A percentile compares a stretch with the other conserved stretches of the same genome.
Conservation (phyloP, 2,329 filamentous ascomycete species). For the Clonostachys rhizophaga region DNA sequence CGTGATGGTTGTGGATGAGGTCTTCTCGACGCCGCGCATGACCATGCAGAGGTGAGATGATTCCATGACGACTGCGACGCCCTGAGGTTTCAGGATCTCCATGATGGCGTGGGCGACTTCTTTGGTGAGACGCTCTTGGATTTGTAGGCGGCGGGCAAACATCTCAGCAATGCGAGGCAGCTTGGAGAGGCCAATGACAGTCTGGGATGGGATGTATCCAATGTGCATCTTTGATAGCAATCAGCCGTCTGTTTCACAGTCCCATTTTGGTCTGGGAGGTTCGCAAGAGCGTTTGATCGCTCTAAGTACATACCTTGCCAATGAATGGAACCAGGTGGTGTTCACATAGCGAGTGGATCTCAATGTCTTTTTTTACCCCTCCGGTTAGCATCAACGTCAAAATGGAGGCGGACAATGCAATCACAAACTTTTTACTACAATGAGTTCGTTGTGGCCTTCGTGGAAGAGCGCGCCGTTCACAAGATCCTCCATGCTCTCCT, state of each 20-base stretch:
- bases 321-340: slow-evolving; percentile 96
- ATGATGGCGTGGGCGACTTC: slow-evolving; percentile 93
- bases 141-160: slow-evolving; percentile 89
- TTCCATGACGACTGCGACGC: slow-evolving; percentile 96
- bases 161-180: slow-evolving; percentile 94
- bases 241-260: not conserved
- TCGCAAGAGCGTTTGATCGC: not conserved
- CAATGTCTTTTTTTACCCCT: slow-evolving; percentile 21
- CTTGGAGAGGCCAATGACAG: slow-evolving; percentile 93
- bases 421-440: slow-evolving; percentile 90
- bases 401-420: not conserved
- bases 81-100: slow-evolving; percentile 88
- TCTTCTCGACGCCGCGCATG: slow-evolving; percentile 97
- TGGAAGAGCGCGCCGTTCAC: slow-evolving; percentile 94
- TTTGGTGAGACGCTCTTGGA: slow-evolving; percentile 93
- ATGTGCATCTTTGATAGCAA: slow-evolving; percentile 77
- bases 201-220: slow-evolving; percentile 88
- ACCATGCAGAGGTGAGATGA: slow-evolving; percentile 97
- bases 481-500: slow-evolving; percentile 87
- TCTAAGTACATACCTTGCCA: slow-evolving; percentile 64
- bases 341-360: slow-evolving; percentile 91
- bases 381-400: not conserved
- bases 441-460: slow-evolving; percentile 94
- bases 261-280: not conserved
- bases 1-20: slow-evolving; percentile 79